Conservation (phyloP, 768 basidiomycete genomes). For the Wakefieldia striispora region DNA sequence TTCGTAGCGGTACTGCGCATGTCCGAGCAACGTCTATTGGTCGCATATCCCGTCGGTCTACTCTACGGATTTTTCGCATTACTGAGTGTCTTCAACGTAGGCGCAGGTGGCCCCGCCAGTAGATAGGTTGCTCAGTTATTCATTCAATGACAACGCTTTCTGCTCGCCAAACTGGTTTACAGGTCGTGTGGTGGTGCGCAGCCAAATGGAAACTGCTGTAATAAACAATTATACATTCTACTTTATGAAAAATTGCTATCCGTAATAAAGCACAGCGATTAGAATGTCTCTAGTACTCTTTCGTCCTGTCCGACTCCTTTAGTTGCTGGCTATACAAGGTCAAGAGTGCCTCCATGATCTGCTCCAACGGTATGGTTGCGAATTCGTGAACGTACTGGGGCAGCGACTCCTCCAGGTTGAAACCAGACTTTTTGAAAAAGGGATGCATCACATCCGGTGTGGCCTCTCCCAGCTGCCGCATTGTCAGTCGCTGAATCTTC, state of each 20-base stretch:
- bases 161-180: background rate
- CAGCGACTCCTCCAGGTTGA: constrained; percentile 80
- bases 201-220: no score
- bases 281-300: constrained; percentile 9
- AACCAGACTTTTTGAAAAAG: constrained; percentile 81
- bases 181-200: no score
- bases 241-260: background rate
- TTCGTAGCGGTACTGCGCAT: constrained; percentile 94
- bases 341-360: constrained; percentile 78
- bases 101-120: constrained; percentile 30
- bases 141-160: constrained; percentile 6
- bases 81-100: constrained; percentile 83
- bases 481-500: constrained; percentile 74
- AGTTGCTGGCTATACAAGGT: constrained; percentile 78
- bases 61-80: constrained; percentile 94
- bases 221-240: no score
- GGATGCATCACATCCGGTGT: constrained; percentile 87
- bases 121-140: constrained; percentile 25
- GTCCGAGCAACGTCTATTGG: constrained; percentile 91
- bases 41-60: constrained; percentile 94
- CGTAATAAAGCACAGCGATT: background rate
- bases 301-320: constrained; percentile 26
- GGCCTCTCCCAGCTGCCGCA: constrained; percentile 86
- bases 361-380: constrained; percentile 77
- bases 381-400: constrained; percentile 88